Conservation (phyloP, 108 stramenopile genomes). For the Cyclostephanos tholiformis region DNA sequence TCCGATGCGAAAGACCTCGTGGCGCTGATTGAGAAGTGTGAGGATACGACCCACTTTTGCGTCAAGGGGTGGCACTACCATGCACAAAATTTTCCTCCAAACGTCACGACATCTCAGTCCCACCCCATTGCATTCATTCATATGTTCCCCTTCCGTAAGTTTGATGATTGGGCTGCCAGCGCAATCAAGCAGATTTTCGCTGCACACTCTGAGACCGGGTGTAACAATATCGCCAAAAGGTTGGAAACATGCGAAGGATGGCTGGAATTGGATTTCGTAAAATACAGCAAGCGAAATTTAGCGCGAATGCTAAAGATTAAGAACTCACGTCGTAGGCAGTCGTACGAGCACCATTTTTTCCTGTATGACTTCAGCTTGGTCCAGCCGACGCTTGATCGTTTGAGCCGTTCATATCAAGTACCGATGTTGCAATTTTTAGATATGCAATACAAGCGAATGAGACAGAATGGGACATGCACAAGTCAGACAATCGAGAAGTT, state of each 20-base stretch:
- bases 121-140: conserved; percentile 6
- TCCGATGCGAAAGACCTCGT: conserved; percentile 8
- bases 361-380: conserved; percentile 7
- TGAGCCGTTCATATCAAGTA: conserved; percentile 1
- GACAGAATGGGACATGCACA: conserved; percentile 8
- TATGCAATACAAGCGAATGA: conserved; percentile 18
- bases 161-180: conserved; percentile 12
- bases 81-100: conserved; percentile 14
- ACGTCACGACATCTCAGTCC: not conserved
- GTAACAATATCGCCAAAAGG: not conserved
- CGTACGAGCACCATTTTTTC: conserved; percentile 6
- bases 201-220: conserved; percentile 16
- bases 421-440: conserved; percentile 20
- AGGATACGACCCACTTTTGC: conserved; percentile 11
- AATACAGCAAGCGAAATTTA: conserved; percentile 16
- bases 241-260: conserved; percentile 11
- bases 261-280: conserved; percentile 16
- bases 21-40: conserved; percentile 3
- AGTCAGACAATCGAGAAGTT: conserved; percentile 4
- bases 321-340: not conserved
- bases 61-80: conserved; percentile 11
- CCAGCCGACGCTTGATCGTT: conserved; percentile 2
- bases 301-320: conserved; percentile 8
- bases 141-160: conserved; percentile 21
- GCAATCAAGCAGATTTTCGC: conserved; percentile 20